phyloP scores from a whole-genome alignment of 805 yeast species.

The Yamadazyma scolyti region DNA sequence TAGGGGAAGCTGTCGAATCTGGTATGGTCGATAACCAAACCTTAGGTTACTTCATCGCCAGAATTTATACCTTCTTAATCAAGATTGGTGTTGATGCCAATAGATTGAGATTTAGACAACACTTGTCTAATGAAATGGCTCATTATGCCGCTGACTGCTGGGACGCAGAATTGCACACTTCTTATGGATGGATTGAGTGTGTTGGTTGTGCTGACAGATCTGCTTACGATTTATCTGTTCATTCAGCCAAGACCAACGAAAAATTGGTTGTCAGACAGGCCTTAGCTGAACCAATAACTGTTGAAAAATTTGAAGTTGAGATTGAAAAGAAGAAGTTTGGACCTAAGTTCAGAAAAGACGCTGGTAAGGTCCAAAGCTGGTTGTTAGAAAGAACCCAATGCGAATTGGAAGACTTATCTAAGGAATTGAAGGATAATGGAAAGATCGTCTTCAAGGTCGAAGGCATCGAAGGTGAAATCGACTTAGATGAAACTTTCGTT shows the following conservation, averaged over 20 bases:
- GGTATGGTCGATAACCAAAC: constrained; percentile 96
- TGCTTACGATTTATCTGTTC: constrained; percentile 95
- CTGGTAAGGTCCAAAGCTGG: constrained; percentile 86
- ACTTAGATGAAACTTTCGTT: constrained; percentile 68
- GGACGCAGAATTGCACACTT: constrained; percentile 96
- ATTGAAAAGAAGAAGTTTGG: constrained; percentile 95
- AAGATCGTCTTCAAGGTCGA: constrained; percentile 65
- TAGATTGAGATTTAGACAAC: constrained; percentile 95
- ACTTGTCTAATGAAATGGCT: constrained; percentile 98
- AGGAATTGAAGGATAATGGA: constrained; percentile 59
- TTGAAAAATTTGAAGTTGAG: constrained; percentile 80
- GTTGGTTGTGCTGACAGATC: constrained; percentile 99
- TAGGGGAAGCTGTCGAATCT: constrained; percentile 86
- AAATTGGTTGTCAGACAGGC: constrained; percentile 92
- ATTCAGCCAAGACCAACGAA: constrained; percentile 91
- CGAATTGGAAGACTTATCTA: constrained; percentile 73
- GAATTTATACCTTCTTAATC: constrained; percentile 79
- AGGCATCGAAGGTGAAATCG: constrained; percentile 63
- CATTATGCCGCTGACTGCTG: constrained; percentile 99
- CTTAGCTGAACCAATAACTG: constrained; percentile 76
- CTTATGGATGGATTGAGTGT: constrained; percentile 99
- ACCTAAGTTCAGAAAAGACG: constrained; percentile 96
- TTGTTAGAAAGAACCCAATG: constrained; percentile 73
- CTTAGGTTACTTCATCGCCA: constrained; percentile 92
- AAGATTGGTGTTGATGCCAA: constrained; percentile 87